Evolutionary conservation across 805 yeast species (phyloP).

Genomic region (Wickerhamiella kurtzmanii): DNA sequence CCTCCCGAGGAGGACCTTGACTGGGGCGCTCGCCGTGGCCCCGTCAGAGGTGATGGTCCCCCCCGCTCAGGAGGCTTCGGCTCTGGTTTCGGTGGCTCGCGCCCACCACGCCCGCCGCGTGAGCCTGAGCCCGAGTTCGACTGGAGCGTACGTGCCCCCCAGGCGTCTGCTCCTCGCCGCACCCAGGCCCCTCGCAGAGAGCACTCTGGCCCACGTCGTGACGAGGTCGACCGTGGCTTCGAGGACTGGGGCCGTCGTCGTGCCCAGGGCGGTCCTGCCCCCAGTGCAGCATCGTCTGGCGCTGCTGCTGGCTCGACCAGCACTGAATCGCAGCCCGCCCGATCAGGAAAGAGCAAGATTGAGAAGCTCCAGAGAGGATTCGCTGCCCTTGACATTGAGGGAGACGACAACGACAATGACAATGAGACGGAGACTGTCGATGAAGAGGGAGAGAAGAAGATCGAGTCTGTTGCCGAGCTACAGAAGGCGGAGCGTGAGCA

Average conservation of each 20-base stretch:
- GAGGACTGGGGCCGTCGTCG: conserved; percentile 22
- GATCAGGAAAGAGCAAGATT: conserved; percentile 10
- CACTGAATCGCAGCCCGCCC: conserved; percentile 20
- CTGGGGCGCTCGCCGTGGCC: conserved; percentile 7
- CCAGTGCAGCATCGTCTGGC: conserved; percentile 10
- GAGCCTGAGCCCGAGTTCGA: conserved; percentile 15
- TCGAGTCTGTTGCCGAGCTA: conserved; percentile 11
- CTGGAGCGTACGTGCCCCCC: conserved; percentile 17
- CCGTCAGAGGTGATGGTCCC: conserved; percentile 1
- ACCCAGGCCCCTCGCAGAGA: conserved; percentile 25
- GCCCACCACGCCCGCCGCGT: conserved; percentile 14
- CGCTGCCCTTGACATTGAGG: conserved; percentile 15
- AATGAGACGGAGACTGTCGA: conserved; percentile 1
- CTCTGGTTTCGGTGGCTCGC: conserved; percentile 4
- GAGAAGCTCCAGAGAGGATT: conserved; percentile 21
- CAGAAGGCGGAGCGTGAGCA: conserved; percentile 16
- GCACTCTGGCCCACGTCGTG: conserved; percentile 25
- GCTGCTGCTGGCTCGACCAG: conserved; percentile 4
- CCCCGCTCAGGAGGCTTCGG: background rate
- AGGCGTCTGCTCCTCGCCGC: conserved; percentile 28
- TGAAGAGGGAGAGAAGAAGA: conserved; percentile 3
- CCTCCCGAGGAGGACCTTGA: conserved; percentile 6
- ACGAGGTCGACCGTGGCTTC: conserved; percentile 26
- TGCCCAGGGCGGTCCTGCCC: conserved; percentile 14
- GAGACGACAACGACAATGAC: conserved; percentile 10